Percentiles rank a stretch among this genome's conserved stretches.
Evolutionary conservation across 805 yeast species (phyloP).

Genomic region (Cyberlindnera mycetangii): DNA sequence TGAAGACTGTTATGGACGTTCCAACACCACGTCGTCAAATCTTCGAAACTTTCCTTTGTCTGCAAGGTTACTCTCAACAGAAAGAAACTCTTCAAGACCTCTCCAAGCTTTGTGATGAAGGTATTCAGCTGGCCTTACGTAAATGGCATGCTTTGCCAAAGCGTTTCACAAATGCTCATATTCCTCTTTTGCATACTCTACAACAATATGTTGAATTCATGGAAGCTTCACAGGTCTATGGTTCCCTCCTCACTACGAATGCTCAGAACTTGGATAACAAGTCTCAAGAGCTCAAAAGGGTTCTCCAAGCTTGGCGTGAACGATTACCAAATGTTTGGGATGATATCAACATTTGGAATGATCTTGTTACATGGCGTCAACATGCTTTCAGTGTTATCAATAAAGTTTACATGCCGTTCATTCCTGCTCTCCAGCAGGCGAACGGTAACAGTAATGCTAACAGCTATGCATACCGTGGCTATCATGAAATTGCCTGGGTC

Average conservation of each 20-base stretch:
- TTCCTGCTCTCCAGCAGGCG: slow-evolving; percentile 76
- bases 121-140: slow-evolving; percentile 85
- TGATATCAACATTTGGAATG: slow-evolving; percentile 97
- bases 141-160: slow-evolving; percentile 91
- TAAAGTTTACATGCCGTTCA: slow-evolving; percentile 88
- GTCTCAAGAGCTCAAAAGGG: slow-evolving; percentile 91
- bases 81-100: slow-evolving; percentile 83
- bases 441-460: slow-evolving; percentile 69
- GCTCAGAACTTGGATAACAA: slow-evolving; percentile 90
- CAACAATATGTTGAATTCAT: slow-evolving; percentile 96
- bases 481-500: slow-evolving; percentile 99
- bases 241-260: slow-evolving; percentile 82
- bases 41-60: slow-evolving; percentile 87
- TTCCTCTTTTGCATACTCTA: slow-evolving; percentile 86
- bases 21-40: slow-evolving; percentile 97
- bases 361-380: slow-evolving; percentile 96
- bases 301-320: slow-evolving; percentile 96
- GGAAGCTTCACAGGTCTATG: slow-evolving; percentile 95
- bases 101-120: slow-evolving; percentile 88
- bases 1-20: slow-evolving; percentile 95
- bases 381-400: slow-evolving; percentile 97
- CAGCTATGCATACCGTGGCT: slow-evolving; percentile 95
- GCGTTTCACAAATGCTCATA: slow-evolving; percentile 76
- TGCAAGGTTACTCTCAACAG: slow-evolving; percentile 92
- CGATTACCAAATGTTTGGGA: slow-evolving; percentile 96